Base-by-base conservation (phyloP, 2,329 filamentous ascomycete species). In the Apiospora koreana region DNA sequence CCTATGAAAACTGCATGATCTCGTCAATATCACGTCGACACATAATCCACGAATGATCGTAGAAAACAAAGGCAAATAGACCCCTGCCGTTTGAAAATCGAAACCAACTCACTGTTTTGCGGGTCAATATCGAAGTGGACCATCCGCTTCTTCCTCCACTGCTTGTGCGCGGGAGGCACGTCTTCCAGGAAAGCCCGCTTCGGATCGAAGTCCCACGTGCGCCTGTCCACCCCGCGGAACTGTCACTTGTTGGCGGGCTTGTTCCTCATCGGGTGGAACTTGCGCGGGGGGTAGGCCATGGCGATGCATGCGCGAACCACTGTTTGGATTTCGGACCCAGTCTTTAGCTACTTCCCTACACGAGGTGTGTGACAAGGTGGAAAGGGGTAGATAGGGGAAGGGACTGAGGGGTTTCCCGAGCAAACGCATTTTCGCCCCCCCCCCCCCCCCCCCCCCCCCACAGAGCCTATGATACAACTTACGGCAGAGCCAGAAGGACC, bases 401-500 rank as follows among this genome's bases (percentile, higher is more conserved):
- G 35, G 4, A 10, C n/a, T 7, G 9, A 35, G 35, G 5, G 41
- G 54, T 18, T 35, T 45, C 43, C 43, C 16, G 16, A 21, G 16
- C 7, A 5, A 42, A 42, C n/a, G n/a, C n/a, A n/a, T n/a, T n/a
- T n/a, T n/a, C n/a, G n/a, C n/a, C n/a, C n/a, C n/a, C n/a, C n/a
- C n/a, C n/a, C n/a, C n/a, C n/a, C n/a, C n/a, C n/a, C n/a, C n/a
- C n/a, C n/a, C n/a, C n/a, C n/a, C n/a, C n/a, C n/a, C n/a, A n/a
- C n/a, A n/a, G 8, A 35, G 35, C 35, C 35, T 35, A 8, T 35
- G 35, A n/a, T 35, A n/a, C 12, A 1, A 66, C 64, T 42, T 66
- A 66, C 64, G 10, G 64, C 64, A 66, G 23, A 66, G 64, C 64
- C 64, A 66, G 14, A 66, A 66, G 7, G 64, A 66, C 64, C 64